Percentiles rank a stretch among this genome's conserved stretches.
These are phyloP conservation scores for Talaromyces sp. DNA, from an alignment of 2,329 filamentous ascomycete species.

Conservation along the genomic window DNA sequence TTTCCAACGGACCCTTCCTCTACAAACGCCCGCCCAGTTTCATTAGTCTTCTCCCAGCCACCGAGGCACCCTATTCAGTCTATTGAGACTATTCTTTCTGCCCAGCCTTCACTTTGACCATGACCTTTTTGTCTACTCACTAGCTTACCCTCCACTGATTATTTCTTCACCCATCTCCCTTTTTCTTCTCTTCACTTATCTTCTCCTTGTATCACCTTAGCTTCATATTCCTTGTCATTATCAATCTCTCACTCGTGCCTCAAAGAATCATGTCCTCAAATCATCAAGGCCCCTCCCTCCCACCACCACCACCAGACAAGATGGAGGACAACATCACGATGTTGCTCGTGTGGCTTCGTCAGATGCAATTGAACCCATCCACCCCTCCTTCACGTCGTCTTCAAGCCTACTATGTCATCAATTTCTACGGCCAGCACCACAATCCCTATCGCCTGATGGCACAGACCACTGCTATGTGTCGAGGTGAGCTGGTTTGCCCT, in stretches of 20 bases:
- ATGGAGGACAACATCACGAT: conserved; percentile 3
- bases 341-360: conserved; percentile 19
- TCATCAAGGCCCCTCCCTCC: background rate
- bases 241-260: background rate
- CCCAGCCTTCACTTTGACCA: conserved; percentile 1
- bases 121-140: background rate
- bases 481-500: conserved; percentile 12
- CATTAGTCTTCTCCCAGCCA: background rate
- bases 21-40: background rate
- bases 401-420: conserved; percentile 20
- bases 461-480: conserved; percentile 16
- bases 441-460: conserved; percentile 24
- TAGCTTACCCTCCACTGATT: background rate
- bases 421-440: conserved; percentile 20
- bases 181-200: no score
- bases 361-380: background rate
- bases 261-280: background rate
- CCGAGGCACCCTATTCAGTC: background rate
- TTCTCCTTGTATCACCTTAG: background rate
- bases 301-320: background rate
- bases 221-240: background rate
- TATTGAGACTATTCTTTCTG: background rate
- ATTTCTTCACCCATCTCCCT: background rate
- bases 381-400: conserved; percentile 1
- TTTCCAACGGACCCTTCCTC: background rate